Evolutionary conservation across 306 rosid genomes (phyloP).

Genomic region (Quercus parvula): DNA sequence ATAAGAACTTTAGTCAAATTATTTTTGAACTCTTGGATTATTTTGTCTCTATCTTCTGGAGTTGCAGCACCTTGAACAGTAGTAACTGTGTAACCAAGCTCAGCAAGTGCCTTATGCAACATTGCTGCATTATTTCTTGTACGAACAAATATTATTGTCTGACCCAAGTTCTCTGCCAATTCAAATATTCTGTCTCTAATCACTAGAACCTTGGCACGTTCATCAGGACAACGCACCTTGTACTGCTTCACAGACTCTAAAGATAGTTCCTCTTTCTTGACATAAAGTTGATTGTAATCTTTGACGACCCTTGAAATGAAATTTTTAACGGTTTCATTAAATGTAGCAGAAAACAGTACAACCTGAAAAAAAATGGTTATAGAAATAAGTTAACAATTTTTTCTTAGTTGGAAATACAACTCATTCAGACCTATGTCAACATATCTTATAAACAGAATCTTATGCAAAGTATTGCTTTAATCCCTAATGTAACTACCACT

Average conservation of each 20-base stretch:
- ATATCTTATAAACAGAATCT: not conserved
- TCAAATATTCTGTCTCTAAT: slow-evolving; percentile 68
- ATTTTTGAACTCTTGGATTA: slow-evolving; percentile 76
- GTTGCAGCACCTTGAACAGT: slow-evolving; percentile 71
- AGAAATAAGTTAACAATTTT: not conserved
- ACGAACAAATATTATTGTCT: slow-evolving; percentile 77
- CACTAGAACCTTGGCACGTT: slow-evolving; percentile 53
- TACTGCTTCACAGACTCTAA: slow-evolving; percentile 81
- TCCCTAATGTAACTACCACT: not conserved
- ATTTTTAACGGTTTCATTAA: slow-evolving; percentile 71
- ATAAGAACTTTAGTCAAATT: slow-evolving; percentile 80
- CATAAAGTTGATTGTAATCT: slow-evolving; percentile 72
- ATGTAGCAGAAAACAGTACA: slow-evolving; percentile 90
- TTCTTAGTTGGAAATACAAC: too few species aligned
- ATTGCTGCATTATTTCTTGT: slow-evolving; percentile 61
- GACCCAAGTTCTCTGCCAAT: slow-evolving; percentile 86
- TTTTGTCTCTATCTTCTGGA: slow-evolving; percentile 68
- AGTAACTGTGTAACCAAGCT: slow-evolving; percentile 67
- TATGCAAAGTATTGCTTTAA: not conserved
- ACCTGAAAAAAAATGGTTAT: slow-evolving; percentile 46
- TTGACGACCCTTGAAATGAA: slow-evolving; percentile 63
- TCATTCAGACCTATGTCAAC: not conserved
- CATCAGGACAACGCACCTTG: slow-evolving; percentile 69
- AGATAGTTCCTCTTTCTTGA: slow-evolving; percentile 82
- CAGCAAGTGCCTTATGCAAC: slow-evolving; percentile 57